A percentile compares a stretch with the other conserved stretches of the same genome.
Conservation (phyloP, 805 yeast species). For the Wickerhamiella parazyma region DNA sequence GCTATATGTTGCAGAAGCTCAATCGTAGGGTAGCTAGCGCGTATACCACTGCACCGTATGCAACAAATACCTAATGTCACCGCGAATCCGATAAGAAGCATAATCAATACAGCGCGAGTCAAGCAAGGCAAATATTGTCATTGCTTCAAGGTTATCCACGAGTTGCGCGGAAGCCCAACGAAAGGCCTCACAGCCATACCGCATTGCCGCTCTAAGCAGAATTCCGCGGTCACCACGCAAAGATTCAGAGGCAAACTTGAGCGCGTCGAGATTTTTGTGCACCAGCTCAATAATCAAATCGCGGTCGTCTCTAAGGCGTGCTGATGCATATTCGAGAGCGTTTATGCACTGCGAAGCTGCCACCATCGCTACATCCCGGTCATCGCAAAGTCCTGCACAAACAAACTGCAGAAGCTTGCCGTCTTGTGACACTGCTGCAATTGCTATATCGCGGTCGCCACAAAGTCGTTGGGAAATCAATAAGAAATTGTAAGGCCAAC, state of each 20-base stretch:
- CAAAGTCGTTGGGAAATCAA: not conserved
- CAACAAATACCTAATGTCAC: too few relatives aligned
- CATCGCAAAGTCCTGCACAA: not conserved
- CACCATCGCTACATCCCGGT: conserved; percentile 1
- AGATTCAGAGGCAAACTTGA: not conserved
- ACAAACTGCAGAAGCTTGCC: conserved; percentile 1
- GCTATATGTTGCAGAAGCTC: too few relatives aligned
- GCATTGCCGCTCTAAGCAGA: too few relatives aligned
- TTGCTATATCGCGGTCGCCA: not conserved
- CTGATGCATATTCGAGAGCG: not conserved
- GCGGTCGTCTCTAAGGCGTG: not conserved
- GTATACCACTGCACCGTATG: too few relatives aligned
- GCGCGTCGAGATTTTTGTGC: not conserved
- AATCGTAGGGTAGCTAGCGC: too few relatives aligned
- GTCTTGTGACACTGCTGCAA: conserved; percentile 1
- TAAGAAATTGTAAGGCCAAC: not conserved
- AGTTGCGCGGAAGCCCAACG: too few relatives aligned
- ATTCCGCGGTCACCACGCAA: too few relatives aligned
- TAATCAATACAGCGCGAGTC: too few relatives aligned
- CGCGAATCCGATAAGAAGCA: too few relatives aligned
- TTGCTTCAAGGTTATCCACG: too few relatives aligned
- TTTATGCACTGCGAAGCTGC: not conserved
- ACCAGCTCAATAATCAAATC: not conserved
- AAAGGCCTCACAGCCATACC: too few relatives aligned
- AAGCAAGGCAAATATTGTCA: too few relatives aligned